phyloP scores from a whole-genome alignment of 192 early-diverging fungal genomes.

The Linnemannia exigua region DNA sequence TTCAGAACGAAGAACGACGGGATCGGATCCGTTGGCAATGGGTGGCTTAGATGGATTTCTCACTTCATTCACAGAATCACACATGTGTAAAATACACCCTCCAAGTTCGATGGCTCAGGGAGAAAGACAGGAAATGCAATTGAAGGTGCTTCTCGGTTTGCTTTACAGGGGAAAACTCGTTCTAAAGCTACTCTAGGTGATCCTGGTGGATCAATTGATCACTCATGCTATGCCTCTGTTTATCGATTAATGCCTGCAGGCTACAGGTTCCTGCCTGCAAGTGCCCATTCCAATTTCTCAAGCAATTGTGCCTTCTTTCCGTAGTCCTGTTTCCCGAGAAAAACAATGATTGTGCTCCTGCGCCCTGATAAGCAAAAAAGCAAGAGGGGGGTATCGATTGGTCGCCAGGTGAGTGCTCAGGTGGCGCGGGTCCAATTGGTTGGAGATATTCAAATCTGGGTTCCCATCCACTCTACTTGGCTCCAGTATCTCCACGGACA shows the following conservation, averaged over 20 bases:
- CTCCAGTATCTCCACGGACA: slow-evolving; percentile 38
- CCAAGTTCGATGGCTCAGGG: too few relatives aligned
- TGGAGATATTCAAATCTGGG: background rate
- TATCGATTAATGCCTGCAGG: too few relatives aligned
- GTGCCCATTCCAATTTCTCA: background rate
- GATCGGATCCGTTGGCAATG: slow-evolving; percentile 1
- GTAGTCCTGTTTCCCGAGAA: background rate
- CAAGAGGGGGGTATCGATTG: background rate
- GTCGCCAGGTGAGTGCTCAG: background rate
- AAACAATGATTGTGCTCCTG: background rate
- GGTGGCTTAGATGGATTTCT: background rate
- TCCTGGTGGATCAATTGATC: too few relatives aligned
- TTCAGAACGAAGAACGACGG: slow-evolving; percentile 1
- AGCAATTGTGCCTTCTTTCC: background rate
- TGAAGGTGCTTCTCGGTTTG: too few relatives aligned
- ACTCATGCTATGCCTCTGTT: too few relatives aligned
- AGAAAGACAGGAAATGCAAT: too few relatives aligned
- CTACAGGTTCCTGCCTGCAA: background rate
- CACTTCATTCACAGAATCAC: background rate
- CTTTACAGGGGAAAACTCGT: too few relatives aligned
- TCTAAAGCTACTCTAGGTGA: too few relatives aligned
- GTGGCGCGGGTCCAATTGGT: background rate
- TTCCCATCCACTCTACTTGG: slow-evolving; percentile 13
- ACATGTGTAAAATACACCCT: too few relatives aligned
- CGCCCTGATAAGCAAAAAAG: background rate